Evolutionary conservation across 140 eudicot genomes (phyloP).

Genomic region (Oenanthe javanica): DNA sequence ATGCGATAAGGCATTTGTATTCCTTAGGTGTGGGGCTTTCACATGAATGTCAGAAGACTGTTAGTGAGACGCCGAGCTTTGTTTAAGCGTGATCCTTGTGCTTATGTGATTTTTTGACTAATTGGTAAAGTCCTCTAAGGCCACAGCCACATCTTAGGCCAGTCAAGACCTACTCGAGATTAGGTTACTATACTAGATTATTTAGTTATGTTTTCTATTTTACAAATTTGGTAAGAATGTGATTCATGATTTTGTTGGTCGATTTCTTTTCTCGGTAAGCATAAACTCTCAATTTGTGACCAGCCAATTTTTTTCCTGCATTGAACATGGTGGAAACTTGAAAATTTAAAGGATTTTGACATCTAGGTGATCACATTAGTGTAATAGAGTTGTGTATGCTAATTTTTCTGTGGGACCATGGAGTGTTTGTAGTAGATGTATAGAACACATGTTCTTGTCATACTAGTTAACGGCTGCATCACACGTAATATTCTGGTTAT

Average conservation of each 20-base stretch:
- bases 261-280: neutral
- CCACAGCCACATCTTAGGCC: neutral
- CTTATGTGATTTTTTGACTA: neutral
- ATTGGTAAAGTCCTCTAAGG: neutral
- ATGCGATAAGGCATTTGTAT: neutral
- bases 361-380: too few relatives aligned
- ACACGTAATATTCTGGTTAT: neutral
- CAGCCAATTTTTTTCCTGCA: neutral
- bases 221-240: neutral
- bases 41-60: neutral
- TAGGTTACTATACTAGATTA: neutral
- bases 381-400: neutral
- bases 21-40: neutral
- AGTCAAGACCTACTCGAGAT: neutral
- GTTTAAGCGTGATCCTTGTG: neutral
- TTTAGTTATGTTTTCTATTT: neutral
- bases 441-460: neutral
- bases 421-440: neutral
- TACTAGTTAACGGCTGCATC: neutral
- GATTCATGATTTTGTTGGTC: neutral
- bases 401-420: neutral
- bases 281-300: neutral
- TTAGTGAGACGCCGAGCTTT: neutral
- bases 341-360: neutral
- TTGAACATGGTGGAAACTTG: neutral